Conservation (phyloP, 345 rosid species). For the Eucalyptus coolabah region DNA sequence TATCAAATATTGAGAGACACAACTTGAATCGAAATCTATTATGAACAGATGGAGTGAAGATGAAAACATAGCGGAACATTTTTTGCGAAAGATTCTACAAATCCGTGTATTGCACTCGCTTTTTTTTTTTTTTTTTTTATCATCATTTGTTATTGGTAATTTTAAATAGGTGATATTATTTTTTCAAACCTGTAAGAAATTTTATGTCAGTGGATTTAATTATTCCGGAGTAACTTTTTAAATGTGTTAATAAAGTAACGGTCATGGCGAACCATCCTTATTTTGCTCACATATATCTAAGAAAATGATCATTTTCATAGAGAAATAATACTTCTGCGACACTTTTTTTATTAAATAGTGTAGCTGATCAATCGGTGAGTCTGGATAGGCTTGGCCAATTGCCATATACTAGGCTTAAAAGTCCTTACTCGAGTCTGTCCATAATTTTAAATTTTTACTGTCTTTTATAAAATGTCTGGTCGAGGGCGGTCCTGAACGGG, state of each 20-base stretch:
- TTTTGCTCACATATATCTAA: neutral
- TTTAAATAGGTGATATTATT: neutral
- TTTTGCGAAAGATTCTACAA: neutral
- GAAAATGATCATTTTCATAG: neutral
- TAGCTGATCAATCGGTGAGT: neutral
- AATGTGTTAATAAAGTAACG: neutral
- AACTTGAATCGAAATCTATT: neutral
- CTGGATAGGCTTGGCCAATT: neutral
- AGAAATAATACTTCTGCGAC: neutral
- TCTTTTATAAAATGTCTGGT: no score
- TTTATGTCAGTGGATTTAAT: neutral
- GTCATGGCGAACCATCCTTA: neutral
- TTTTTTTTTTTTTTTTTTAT: no score
- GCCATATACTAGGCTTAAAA: neutral
- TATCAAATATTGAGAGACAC: neutral
- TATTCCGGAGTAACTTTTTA: neutral
- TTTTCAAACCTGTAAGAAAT: no score
- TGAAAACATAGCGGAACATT: neutral
- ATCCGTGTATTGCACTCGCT: neutral
- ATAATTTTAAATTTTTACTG: no score
- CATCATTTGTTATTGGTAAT: neutral
- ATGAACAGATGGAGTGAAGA: no score
- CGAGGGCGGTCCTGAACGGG: no score
- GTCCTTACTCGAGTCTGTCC: no score
- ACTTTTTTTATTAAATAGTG: neutral